Evolutionary conservation across 2,329 filamentous ascomycete genomes (phyloP).

Genomic region (Colletotrichum phormii): DNA sequence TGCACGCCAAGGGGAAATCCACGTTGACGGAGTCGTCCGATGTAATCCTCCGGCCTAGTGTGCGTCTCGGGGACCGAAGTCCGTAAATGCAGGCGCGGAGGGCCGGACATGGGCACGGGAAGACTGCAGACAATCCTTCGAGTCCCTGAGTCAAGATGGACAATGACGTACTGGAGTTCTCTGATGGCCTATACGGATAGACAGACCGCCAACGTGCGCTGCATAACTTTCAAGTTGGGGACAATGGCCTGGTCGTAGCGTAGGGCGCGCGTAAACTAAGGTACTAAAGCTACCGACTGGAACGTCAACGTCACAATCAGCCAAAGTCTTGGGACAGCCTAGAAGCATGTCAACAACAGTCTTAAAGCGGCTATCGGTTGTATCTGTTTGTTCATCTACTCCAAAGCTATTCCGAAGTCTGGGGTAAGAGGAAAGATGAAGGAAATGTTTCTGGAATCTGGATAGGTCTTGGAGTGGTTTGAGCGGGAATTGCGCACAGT

Average conservation of each 20-base stretch:
- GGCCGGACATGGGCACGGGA: neutral
- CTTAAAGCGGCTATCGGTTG: neutral
- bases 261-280: neutral
- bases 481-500: constrained; percentile 18
- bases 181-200: neutral
- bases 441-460: neutral
- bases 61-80: neutral
- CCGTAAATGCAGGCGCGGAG: neutral
- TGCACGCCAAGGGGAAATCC: neutral
- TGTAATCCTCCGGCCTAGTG: neutral
- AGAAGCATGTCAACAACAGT: neutral
- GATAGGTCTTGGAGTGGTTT: neutral
- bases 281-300: neutral
- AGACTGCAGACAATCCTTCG: neutral
- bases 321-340: neutral
- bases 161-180: neutral
- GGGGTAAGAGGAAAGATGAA: constrained; percentile 2
- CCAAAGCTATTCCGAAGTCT: neutral
- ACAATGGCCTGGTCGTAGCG: neutral
- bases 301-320: neutral
- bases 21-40: neutral
- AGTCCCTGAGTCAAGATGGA: neutral
- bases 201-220: neutral
- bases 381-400: neutral
- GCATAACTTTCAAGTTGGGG: neutral